Conservation (phyloP, 108 stramenopile genomes). For the Discostella stelligeroides region DNA sequence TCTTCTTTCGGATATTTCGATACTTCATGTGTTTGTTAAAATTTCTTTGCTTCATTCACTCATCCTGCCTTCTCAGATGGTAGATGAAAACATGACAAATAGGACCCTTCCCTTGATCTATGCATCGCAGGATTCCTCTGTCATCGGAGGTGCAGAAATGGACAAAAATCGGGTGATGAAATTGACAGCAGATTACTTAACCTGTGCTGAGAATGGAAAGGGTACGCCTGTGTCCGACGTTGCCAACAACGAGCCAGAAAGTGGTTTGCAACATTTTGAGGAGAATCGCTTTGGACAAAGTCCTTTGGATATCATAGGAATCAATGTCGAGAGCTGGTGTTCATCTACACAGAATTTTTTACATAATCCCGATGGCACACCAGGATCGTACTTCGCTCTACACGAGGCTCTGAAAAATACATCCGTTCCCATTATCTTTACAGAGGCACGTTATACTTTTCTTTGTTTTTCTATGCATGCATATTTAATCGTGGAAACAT, state of each 20-base stretch:
- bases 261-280: conserved; percentile 17
- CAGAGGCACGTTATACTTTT: conserved; percentile 33
- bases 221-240: conserved; percentile 14
- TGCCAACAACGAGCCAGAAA: conserved; percentile 8
- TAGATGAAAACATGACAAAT: conserved; percentile 11
- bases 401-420: conserved; percentile 38
- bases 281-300: conserved; percentile 21
- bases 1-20: too few species aligned
- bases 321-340: conserved; percentile 76
- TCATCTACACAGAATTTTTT: conserved; percentile 54
- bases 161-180: conserved; percentile 40
- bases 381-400: conserved; percentile 48
- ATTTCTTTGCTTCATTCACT: too few species aligned
- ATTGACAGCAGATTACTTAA: conserved; percentile 58
- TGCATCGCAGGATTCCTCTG: conserved; percentile 57
- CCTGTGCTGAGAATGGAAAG: conserved; percentile 33
- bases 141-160: conserved; percentile 37
- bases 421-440: conserved; percentile 61
- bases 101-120: conserved; percentile 58
- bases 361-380: conserved; percentile 53
- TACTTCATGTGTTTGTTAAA: too few species aligned
- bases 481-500: too few species aligned
- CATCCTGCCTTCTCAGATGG: not conserved
- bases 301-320: conserved; percentile 40
- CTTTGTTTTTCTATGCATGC: too few species aligned